These are phyloP conservation scores for Metschnikowia noctiluminum DNA, from an alignment of 805 yeast genomes.

Conservation along the genomic window DNA sequence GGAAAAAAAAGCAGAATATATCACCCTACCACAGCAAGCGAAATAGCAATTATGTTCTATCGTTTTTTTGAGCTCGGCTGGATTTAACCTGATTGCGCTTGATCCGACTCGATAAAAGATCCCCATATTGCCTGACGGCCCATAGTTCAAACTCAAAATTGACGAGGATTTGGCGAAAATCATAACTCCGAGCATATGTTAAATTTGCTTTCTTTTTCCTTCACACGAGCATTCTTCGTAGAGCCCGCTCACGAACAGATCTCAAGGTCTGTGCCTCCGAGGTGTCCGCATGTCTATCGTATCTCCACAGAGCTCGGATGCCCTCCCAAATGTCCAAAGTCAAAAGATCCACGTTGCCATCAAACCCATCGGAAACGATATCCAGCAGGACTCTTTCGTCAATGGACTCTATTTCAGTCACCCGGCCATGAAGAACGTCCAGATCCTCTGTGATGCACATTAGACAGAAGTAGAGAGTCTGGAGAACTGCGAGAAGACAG, in stretches of 20 bases:
- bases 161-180: too few species aligned
- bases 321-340: constrained; percentile 24
- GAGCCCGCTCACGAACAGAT: constrained; percentile 5
- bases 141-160: too few species aligned
- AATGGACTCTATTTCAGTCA: background rate
- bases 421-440: constrained; percentile 20
- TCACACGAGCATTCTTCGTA: constrained; percentile 1
- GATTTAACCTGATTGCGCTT: too few species aligned
- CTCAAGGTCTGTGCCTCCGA: background rate
- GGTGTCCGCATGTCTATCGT: background rate
- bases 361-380: constrained; percentile 35
- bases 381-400: constrained; percentile 17
- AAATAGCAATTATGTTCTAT: too few species aligned
- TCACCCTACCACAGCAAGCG: too few species aligned
- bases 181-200: too few species aligned
- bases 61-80: too few species aligned
- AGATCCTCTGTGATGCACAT: constrained; percentile 33
- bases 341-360: constrained; percentile 34
- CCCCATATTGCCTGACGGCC: too few species aligned
- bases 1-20: too few species aligned
- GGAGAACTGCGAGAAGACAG: constrained; percentile 23
- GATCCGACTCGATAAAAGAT: too few species aligned
- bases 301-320: constrained; percentile 9
- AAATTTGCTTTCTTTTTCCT: too few species aligned
- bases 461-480: constrained; percentile 31